phyloP scores from a whole-genome alignment of 2,329 filamentous ascomycete species.

The Neoscytalidium dimidiatum region DNA sequence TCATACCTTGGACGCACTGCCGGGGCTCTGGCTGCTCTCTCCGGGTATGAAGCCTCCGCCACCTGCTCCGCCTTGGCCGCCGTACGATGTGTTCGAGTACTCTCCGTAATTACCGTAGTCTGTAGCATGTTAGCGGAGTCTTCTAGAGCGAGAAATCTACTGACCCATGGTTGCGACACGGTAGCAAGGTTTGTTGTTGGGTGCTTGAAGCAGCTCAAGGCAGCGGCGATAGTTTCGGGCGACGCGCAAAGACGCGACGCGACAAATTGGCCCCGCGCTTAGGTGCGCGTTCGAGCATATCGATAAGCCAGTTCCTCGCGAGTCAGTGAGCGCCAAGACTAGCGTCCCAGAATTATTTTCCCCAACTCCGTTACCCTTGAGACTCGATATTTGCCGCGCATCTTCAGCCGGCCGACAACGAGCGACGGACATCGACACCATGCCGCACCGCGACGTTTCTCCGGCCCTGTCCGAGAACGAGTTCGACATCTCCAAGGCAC shows the following conservation, averaged over 20 bases:
- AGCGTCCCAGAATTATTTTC: conserved; percentile 16
- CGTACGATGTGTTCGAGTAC: conserved; percentile 59
- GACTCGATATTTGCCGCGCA: conserved; percentile 13
- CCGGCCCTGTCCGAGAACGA: conserved; percentile 87
- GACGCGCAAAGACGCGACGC: conserved; percentile 18
- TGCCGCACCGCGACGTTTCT: conserved; percentile 74
- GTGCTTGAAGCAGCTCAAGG: not conserved
- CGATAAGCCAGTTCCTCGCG: not conserved
- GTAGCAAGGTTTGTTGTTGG: not conserved
- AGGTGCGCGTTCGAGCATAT: conserved; percentile 8
- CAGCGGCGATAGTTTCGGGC: conserved; percentile 3
- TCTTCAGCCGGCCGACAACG: conserved; percentile 10
- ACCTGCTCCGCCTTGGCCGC: conserved; percentile 54
- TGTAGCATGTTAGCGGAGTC: not conserved
- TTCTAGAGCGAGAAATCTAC: not conserved
- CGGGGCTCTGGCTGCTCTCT: conserved; percentile 49
- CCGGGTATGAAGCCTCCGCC: conserved; percentile 63
- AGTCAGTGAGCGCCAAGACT: conserved; percentile 12
- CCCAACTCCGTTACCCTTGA: not conserved
- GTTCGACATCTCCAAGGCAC: conserved; percentile 80
- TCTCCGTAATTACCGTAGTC: conserved; percentile 40
- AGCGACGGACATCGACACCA: conserved; percentile 38
- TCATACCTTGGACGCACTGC: conserved; percentile 33
- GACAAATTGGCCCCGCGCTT: conserved; percentile 10
- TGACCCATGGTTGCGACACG: conserved; percentile 6